Percentiles rank a stretch among this genome's conserved stretches.
Conservation (phyloP, 1,284 basidiomycete genomes). For the Sparassis latifolia region DNA sequence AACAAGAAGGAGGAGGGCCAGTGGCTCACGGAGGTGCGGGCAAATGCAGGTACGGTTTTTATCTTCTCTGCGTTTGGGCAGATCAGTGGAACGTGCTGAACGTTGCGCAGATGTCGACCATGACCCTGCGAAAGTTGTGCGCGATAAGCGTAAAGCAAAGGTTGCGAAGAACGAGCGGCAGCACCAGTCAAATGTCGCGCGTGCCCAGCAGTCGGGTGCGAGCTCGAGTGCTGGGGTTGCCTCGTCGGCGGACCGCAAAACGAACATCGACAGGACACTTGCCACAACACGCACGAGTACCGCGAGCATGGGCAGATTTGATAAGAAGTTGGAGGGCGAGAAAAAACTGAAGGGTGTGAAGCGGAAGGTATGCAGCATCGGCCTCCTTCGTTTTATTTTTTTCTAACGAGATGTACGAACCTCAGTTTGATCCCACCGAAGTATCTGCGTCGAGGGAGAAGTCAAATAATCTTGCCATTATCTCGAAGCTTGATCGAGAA, state of each 20-base stretch:
- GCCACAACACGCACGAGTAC: slow-evolving; percentile 81
- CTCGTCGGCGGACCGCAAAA: slow-evolving; percentile 44
- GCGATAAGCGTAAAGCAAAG: slow-evolving; percentile 73
- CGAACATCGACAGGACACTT: slow-evolving; percentile 73
- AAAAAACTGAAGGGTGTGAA: slow-evolving; percentile 85
- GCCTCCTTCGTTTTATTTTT: background rate
- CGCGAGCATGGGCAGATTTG: slow-evolving; percentile 91
- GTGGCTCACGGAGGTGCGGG: slow-evolving; percentile 90
- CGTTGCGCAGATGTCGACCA: slow-evolving; percentile 52
- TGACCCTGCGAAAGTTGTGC: slow-evolving; percentile 75
- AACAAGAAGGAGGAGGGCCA: slow-evolving; percentile 87
- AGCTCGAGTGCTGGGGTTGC: slow-evolving; percentile 26
- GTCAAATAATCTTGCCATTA: slow-evolving; percentile 64
- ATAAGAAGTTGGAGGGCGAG: slow-evolving; percentile 86
- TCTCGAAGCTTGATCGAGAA: slow-evolving; percentile 73
- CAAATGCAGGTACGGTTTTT: slow-evolving; percentile 65
- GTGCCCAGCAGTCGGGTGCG: slow-evolving; percentile 32
- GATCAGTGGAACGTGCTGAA: background rate
- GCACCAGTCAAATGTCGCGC: slow-evolving; percentile 72
- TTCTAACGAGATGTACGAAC: background rate
- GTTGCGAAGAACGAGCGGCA: slow-evolving; percentile 85
- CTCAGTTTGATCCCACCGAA: slow-evolving; percentile 79
- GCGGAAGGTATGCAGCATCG: slow-evolving; percentile 65
- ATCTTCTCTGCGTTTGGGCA: background rate
- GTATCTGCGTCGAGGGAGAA: slow-evolving; percentile 62